Conservation (phyloP, 73 alveolate genomes). For the Stentor roeselii region DNA sequence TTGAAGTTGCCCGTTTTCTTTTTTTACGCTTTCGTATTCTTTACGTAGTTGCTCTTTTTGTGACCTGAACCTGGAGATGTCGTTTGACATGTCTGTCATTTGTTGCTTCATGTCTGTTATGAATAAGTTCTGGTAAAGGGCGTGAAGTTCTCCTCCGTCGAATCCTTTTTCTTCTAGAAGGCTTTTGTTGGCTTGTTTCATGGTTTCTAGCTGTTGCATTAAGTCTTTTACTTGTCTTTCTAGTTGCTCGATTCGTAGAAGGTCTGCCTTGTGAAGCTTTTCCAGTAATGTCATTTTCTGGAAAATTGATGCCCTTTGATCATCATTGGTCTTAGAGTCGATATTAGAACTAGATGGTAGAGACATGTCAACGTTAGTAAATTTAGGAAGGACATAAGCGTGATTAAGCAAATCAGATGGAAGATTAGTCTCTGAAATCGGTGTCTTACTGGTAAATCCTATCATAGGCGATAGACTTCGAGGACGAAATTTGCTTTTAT, state of each 20-base stretch:
- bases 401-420: neutral
- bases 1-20: constrained; percentile 51
- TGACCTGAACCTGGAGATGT: constrained; percentile 49
- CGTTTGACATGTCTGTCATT: constrained; percentile 52
- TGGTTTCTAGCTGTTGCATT: neutral
- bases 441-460: neutral
- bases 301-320: neutral
- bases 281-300: neutral
- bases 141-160: constrained; percentile 51
- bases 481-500: neutral
- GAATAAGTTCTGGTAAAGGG: constrained; percentile 63
- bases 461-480: constrained; percentile 16
- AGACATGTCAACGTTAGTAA: neutral
- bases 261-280: constrained; percentile 4
- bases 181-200: neutral
- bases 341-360: neutral
- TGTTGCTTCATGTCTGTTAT: constrained; percentile 62
- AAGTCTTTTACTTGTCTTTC: constrained; percentile 21
- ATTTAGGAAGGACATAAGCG: constrained; percentile 7
- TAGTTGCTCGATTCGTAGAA: constrained; percentile 3
- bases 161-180: constrained; percentile 11
- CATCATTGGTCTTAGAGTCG: neutral
- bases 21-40: constrained; percentile 48
- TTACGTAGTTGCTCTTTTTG: constrained; percentile 49
- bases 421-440: neutral